Evolutionary conservation across 2,329 filamentous ascomycete species (phyloP), one percentile per base, ranked within the genome.

Genomic region (Penicillium sp.): DNA sequence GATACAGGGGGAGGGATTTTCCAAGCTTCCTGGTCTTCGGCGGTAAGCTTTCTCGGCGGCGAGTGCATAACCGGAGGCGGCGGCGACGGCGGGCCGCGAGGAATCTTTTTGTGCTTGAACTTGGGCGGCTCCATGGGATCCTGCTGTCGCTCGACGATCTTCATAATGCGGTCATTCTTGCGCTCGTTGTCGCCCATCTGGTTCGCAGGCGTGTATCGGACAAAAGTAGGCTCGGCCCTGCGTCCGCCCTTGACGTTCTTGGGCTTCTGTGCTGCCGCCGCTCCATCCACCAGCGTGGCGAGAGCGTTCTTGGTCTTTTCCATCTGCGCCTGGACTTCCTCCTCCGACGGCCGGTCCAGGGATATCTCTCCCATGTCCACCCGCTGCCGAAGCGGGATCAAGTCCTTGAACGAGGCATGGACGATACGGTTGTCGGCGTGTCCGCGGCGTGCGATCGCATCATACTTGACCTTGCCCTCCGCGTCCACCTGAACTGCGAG

Each of bases 31-130:
- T 97, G 91, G 56, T 98, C 93, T 64, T 95, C 90, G 4, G 91
- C 93, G 1, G 93, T 98, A 47, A 98, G 76, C 62, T 97, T 98
- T 47, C 93, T 77, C 0, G 93, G 90, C 10, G 93, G 93, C 2
- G 88, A 95, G 65, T 94, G 90, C 81, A 98, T 87, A 33, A 98
- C 81, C 2, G 93, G 93, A 11, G 93, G 87, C 1, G 93, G 93
- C 3, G 93, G 93, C 35, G 86, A 93, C 0, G 91, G 90, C 7
- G 93, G 90, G 23, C 91, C 90, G 55, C 88, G 80, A 7, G 91
- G 91, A 42, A 98, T 94, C 71, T 96, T 95, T 76, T 97, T 97
- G 72, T 96, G 88, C 69, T 97, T 97, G 73, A 97, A 96, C 60
- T 96, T 97, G 2, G 93, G 91, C 1, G 93, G 93, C 61, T 96